These are phyloP conservation scores for Trichosanthes truncata DNA, from an alignment of 306 rosid species.

Conservation along the genomic window DNA sequence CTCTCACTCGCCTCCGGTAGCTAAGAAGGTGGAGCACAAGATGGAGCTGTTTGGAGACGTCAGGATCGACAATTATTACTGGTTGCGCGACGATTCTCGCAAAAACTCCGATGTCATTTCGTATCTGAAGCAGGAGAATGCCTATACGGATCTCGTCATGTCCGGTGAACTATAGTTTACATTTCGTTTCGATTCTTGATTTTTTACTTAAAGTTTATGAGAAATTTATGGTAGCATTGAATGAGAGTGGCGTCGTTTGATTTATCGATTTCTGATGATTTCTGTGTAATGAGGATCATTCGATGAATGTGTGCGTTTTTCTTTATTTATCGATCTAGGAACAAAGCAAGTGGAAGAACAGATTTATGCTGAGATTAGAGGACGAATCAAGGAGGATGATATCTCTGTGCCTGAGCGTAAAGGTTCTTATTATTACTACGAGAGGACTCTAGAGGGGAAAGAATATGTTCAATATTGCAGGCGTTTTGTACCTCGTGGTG, in stretches of 20 bases:
- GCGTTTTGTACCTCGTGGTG: constrained; percentile 36
- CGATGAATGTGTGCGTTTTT: neutral
- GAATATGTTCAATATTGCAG: constrained; percentile 81
- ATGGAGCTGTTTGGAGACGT: constrained; percentile 78
- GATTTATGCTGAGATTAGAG: constrained; percentile 64
- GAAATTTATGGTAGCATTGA: neutral
- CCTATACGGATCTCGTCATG: constrained; percentile 48
- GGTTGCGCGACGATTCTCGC: constrained; percentile 92
- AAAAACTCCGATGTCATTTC: constrained; percentile 48
- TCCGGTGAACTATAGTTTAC: constrained; percentile 31
- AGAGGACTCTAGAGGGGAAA: constrained; percentile 52
- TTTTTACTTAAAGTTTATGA: neutral
- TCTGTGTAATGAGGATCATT: neutral
- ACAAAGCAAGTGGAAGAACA: constrained; percentile 52
- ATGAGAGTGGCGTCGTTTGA: neutral
- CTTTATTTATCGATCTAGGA: constrained; percentile 23
- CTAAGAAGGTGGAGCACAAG: constrained; percentile 57
- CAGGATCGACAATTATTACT: constrained; percentile 69
- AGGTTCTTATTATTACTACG: constrained; percentile 64
- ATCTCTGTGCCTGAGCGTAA: constrained; percentile 53
- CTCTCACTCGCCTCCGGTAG: constrained; percentile 44
- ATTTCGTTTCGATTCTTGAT: neutral
- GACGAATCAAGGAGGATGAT: constrained; percentile 82
- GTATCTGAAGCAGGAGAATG: constrained; percentile 59
- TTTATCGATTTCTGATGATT: neutral